Percentiles rank a stretch among this genome's conserved stretches.
Evolutionary conservation across 1,284 basidiomycete genomes (phyloP).

Genomic region (Fereydounia khargensis): DNA sequence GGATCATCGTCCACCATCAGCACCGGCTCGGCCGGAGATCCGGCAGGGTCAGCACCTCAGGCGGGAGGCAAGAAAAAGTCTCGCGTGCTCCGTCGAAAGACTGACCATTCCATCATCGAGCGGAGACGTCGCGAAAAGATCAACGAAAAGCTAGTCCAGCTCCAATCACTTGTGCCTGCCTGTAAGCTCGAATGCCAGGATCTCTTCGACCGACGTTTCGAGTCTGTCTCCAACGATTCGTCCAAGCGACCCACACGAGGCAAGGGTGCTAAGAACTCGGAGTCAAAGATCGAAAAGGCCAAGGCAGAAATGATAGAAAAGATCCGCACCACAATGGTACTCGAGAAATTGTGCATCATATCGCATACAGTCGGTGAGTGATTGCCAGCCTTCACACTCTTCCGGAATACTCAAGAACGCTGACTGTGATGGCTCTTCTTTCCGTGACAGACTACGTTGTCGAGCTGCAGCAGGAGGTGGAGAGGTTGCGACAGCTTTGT

Average conservation of each 20-base stretch:
- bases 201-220: slow-evolving; percentile 31
- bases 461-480: slow-evolving; percentile 26
- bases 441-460: slow-evolving; percentile 17
- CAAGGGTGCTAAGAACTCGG: neutral
- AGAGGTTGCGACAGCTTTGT: too few species aligned
- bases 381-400: neutral
- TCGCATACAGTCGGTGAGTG: slow-evolving; percentile 37
- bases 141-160: slow-evolving; percentile 52
- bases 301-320: slow-evolving; percentile 22
- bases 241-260: too few species aligned
- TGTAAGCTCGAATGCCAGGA: slow-evolving; percentile 49
- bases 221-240: neutral
- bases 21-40: too few species aligned
- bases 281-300: too few species aligned
- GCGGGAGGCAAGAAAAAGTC: too few species aligned
- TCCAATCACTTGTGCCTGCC: slow-evolving; percentile 50
- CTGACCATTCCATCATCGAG: slow-evolving; percentile 55
- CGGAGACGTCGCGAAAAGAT: slow-evolving; percentile 54
- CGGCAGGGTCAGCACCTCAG: too few species aligned
- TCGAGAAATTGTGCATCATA: slow-evolving; percentile 56
- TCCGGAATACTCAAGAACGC: neutral
- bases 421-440: neutral
- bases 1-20: too few species aligned
- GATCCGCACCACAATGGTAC: slow-evolving; percentile 35
- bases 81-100: slow-evolving; percentile 49